Conservation (phyloP, 2,329 filamentous ascomycete genomes). For the Claviceps purpurea region DNA sequence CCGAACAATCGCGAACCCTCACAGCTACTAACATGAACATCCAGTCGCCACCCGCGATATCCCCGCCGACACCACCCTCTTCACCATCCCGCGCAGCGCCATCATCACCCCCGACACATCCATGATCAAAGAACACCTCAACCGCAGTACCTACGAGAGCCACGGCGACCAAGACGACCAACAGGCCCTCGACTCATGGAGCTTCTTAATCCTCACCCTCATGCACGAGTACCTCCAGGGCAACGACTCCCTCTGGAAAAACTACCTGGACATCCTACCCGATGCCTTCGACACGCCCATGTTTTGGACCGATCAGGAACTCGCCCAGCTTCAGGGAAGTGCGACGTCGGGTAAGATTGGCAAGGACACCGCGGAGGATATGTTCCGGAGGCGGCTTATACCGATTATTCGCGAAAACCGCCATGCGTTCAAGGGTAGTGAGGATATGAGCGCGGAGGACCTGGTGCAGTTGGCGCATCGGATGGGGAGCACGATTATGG, state of each 20-base stretch:
- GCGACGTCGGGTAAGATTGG: slow-evolving; percentile 67
- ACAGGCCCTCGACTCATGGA: slow-evolving; percentile 37
- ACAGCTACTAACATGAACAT: slow-evolving; percentile 1
- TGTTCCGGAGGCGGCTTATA: slow-evolving; percentile 46
- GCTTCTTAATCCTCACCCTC: slow-evolving; percentile 59
- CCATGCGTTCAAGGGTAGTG: slow-evolving; percentile 27
- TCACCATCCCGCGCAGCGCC: slow-evolving; percentile 59
- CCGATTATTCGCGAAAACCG: slow-evolving; percentile 34
- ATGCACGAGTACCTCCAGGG: slow-evolving; percentile 58
- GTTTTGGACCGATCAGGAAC: slow-evolving; percentile 67
- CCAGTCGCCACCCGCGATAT: slow-evolving; percentile 61
- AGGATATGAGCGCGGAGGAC: slow-evolving; percentile 26
- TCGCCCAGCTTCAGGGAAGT: slow-evolving; percentile 62
- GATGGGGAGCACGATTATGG: slow-evolving; percentile 84
- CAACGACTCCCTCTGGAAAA: slow-evolving; percentile 53
- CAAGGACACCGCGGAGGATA: slow-evolving; percentile 53
- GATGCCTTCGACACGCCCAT: slow-evolving; percentile 67
- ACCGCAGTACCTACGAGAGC: slow-evolving; percentile 23
- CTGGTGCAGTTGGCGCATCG: slow-evolving; percentile 49
- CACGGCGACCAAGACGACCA: slow-evolving; percentile 21
- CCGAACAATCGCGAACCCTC: background rate
- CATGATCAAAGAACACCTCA: slow-evolving; percentile 38
- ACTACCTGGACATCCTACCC: slow-evolving; percentile 68
- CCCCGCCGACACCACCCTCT: slow-evolving; percentile 60
- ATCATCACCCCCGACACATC: slow-evolving; percentile 67